phyloP scores from a whole-genome alignment of 495 filamentous ascomycete species.

The Xylaria telfairii region DNA sequence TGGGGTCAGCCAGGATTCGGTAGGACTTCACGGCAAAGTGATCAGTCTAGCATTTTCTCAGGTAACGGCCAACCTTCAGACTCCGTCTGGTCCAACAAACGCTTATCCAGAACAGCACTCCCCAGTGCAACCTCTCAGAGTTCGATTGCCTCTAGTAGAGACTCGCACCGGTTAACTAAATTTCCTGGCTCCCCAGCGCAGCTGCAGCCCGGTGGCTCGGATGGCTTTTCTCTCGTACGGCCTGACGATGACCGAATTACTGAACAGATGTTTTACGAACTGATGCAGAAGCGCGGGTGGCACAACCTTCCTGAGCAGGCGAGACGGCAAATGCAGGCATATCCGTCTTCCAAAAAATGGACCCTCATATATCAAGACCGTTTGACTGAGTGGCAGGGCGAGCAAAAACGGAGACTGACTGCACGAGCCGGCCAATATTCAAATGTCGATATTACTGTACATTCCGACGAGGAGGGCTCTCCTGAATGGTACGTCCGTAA shows the following conservation, averaged over 20 bases:
- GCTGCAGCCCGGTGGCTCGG: slow-evolving; percentile 53
- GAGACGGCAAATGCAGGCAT: slow-evolving; percentile 91
- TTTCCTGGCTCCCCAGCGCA: slow-evolving; percentile 49
- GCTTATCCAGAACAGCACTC: slow-evolving; percentile 64
- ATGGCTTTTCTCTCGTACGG: slow-evolving; percentile 66
- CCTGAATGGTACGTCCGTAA: slow-evolving; percentile 98
- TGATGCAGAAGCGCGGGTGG: slow-evolving; percentile 98
- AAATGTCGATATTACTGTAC: slow-evolving; percentile 64
- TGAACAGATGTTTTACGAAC: slow-evolving; percentile 87
- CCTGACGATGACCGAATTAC: slow-evolving; percentile 85
- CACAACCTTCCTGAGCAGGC: slow-evolving; percentile 97
- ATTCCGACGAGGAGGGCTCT: slow-evolving; percentile 90
- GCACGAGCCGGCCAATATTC: slow-evolving; percentile 69
- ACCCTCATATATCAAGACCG: slow-evolving; percentile 95
- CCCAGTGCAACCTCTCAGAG: slow-evolving; percentile 57
- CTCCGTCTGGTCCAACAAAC: slow-evolving; percentile 65
- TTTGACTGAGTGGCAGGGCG: slow-evolving; percentile 89
- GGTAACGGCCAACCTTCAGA: slow-evolving; percentile 75
- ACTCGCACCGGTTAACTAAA: slow-evolving; percentile 59
- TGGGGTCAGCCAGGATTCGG: slow-evolving; percentile 37
- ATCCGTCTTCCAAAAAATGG: slow-evolving; percentile 95
- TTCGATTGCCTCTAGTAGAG: slow-evolving; percentile 53
- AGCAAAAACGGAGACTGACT: slow-evolving; percentile 83
- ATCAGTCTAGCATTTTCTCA: slow-evolving; percentile 63
- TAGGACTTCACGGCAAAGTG: slow-evolving; percentile 49